Conservation (phyloP, 306 rosid species). For the Calophaca sinica region DNA sequence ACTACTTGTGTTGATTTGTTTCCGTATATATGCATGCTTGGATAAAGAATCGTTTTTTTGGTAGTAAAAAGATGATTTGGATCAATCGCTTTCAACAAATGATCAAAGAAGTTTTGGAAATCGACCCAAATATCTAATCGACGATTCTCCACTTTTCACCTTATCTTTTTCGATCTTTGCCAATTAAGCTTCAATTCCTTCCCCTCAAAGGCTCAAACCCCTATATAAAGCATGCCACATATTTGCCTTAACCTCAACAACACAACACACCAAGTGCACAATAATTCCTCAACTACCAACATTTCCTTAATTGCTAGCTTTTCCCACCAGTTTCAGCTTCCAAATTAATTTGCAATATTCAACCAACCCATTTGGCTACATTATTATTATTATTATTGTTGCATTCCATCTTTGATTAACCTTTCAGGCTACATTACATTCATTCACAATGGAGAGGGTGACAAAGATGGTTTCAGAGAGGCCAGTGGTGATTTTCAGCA, state of each 20-base stretch:
- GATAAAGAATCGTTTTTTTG: constrained; percentile 47
- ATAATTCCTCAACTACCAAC: not conserved
- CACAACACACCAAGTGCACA: constrained; percentile 36
- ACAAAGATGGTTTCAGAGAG: constrained; percentile 82
- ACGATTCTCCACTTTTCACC: constrained; percentile 58
- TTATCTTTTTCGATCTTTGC: constrained; percentile 21
- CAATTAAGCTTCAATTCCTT: not conserved
- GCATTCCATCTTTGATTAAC: no score
- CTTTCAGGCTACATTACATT: no score
- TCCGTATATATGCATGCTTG: constrained; percentile 55
- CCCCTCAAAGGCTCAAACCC: constrained; percentile 38
- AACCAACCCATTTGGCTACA: constrained; percentile 15
- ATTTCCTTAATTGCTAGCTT: no score
- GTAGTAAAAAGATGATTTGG: constrained; percentile 43
- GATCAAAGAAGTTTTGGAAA: constrained; percentile 54
- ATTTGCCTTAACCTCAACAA: not conserved
- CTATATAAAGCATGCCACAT: constrained; percentile 61
- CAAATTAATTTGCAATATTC: no score
- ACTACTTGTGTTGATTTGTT: constrained; percentile 47
- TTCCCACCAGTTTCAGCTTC: no score
- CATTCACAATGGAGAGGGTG: constrained; percentile 68
- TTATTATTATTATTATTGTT: no score
- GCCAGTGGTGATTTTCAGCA: constrained; percentile 97
- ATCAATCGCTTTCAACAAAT: constrained; percentile 56
- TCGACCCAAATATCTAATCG: constrained; percentile 53